Evolutionary conservation across 768 basidiomycete species (phyloP).

Genomic region (Pleurotus pulmonarius): DNA sequence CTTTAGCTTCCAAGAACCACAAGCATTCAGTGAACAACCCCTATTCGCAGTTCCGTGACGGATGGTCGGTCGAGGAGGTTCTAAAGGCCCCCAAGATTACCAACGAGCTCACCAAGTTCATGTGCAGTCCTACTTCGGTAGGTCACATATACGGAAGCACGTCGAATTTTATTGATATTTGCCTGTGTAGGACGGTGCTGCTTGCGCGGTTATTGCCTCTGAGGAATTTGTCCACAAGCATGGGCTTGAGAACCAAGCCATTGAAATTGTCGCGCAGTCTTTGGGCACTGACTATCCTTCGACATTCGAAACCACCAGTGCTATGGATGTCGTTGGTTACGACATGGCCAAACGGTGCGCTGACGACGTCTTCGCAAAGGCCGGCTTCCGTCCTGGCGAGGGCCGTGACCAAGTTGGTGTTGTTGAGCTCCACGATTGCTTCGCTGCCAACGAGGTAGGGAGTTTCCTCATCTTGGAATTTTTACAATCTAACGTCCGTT

Average conservation of each 20-base stretch:
- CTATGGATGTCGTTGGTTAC: constrained; percentile 83
- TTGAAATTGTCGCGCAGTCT: constrained; percentile 70
- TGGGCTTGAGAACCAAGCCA: constrained; percentile 79
- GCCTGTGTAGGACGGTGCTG: constrained; percentile 59
- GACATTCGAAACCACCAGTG: constrained; percentile 63
- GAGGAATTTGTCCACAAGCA: constrained; percentile 74
- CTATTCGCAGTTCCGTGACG: constrained; percentile 81
- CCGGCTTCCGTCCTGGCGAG: constrained; percentile 61
- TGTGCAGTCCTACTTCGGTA: constrained; percentile 85
- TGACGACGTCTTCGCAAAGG: constrained; percentile 65
- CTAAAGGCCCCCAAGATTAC: constrained; percentile 64
- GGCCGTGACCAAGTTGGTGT: constrained; percentile 78
- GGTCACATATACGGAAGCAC: constrained; percentile 12
- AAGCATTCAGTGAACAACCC: constrained; percentile 79
- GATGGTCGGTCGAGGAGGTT: constrained; percentile 72
- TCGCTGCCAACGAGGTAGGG: constrained; percentile 73
- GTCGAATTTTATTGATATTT: background rate
- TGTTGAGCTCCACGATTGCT: constrained; percentile 85
- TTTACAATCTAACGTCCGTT: background rate
- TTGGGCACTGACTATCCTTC: constrained; percentile 62
- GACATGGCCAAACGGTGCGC: constrained; percentile 69
- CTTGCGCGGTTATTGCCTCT: constrained; percentile 73
- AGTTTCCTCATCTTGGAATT: background rate
- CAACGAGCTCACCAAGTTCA: constrained; percentile 73
- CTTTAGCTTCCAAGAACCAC: constrained; percentile 77